Percentiles rank a stretch among this genome's conserved stretches.
These are phyloP conservation scores for Fusarium pseudocircinatum DNA, from an alignment of 2,329 filamentous ascomycete genomes.

Conservation along the genomic window DNA sequence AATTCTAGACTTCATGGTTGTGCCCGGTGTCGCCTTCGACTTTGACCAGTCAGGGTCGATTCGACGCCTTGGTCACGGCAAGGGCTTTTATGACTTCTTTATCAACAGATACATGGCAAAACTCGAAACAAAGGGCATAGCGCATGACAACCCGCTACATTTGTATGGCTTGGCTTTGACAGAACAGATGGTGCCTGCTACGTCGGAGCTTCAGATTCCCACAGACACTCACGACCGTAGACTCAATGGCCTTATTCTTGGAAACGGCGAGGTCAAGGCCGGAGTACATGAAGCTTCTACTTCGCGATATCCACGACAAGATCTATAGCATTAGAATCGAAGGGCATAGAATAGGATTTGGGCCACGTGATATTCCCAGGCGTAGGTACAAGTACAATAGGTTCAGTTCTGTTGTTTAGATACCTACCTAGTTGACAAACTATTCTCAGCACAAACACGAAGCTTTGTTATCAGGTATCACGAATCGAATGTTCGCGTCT, in stretches of 20 bases:
- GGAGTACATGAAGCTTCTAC: slow-evolving; percentile 42
- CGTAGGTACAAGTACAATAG: not conserved
- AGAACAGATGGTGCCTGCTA: slow-evolving; percentile 78
- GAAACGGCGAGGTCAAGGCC: slow-evolving; percentile 68
- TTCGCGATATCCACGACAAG: slow-evolving; percentile 51
- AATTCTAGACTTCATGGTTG: slow-evolving; percentile 83
- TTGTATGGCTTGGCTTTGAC: slow-evolving; percentile 82
- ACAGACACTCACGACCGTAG: slow-evolving; percentile 80
- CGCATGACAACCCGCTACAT: slow-evolving; percentile 54
- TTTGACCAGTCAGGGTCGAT: slow-evolving; percentile 63
- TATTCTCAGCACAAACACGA: not conserved
- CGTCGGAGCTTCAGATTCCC: slow-evolving; percentile 72
- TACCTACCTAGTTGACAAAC: not conserved
- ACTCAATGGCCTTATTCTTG: slow-evolving; percentile 80
- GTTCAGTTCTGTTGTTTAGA: not conserved
- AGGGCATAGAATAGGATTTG: not conserved
- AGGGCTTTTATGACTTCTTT: slow-evolving; percentile 97
- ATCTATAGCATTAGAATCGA: slow-evolving; percentile 4
- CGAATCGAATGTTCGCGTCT: not conserved
- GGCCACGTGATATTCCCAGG: not conserved
- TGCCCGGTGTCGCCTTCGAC: slow-evolving; percentile 96
- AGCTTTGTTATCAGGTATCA: not conserved
- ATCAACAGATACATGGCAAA: slow-evolving; percentile 75
- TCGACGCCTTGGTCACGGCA: slow-evolving; percentile 88
- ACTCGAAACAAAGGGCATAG: slow-evolving; percentile 48